Evolutionary conservation across 2,329 filamentous ascomycete genomes (phyloP), one percentile per base, ranked within the genome.

Genomic region (Talaromyces sp.): DNA sequence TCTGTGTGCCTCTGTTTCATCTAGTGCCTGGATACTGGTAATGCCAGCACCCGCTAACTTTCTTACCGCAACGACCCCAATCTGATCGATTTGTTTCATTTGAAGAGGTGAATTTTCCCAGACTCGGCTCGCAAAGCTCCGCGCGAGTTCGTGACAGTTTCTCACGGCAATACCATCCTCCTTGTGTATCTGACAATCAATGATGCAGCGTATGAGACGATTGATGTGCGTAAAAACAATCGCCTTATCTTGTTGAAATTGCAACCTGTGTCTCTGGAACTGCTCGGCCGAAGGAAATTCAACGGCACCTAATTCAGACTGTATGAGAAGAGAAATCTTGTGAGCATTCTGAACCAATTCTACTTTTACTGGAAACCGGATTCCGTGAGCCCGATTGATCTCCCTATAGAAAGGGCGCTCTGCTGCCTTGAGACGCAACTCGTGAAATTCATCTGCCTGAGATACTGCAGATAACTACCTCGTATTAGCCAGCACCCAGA

Each of bases 81-180:
- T 86, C 2, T 88, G 86, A 0, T 91, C 87, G 1, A 99, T 84
- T 74, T 98, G 94, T 67, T 90, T 90, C 72, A 99, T 85, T 69
- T 97, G 91, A 25, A 90, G 82, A 0, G 91, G 86, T 2, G 88
- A 90, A 39, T 90, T 88, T 72, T 99, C 95, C 95, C 93, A 97
- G 1, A 84, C 84, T 66, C 85, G 86, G 1, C 93, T 90, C 25
- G 87, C 85, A 61, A 98, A 79, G 68, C 91, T 92, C 64, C 94
- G 85, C 57, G 90, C 85, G 6, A 98, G 84, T 72, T 94, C 90
- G 1, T 98, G 83, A 6, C 90, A 90, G 67, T 88, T 87, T 33
- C 85, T 85, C 1, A 87, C 84, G 1, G 89, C 85, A 4, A 87
- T 76, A 0, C 91, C 89, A 73, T 98, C 92, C 75, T 81, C 79